phyloP scores from a whole-genome alignment of 2,329 filamentous ascomycete genomes.

The Xylaria sp. region DNA sequence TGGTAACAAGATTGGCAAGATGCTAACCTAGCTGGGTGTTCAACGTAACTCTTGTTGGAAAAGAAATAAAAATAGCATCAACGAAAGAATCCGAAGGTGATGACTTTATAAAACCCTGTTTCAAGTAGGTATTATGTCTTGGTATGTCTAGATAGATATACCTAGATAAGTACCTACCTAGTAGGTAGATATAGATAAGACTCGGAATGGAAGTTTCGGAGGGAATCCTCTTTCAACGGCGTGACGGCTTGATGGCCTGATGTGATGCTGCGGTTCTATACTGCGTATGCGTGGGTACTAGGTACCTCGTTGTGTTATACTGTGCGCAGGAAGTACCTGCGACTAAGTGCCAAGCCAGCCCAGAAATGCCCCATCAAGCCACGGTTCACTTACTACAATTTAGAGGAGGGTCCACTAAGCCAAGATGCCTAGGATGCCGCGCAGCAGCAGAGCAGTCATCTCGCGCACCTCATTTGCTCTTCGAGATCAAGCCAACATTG shows the following conservation, averaged over 20 bases:
- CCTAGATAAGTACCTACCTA: neutral
- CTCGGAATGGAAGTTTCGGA: neutral
- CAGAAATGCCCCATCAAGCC: conserved; percentile 26
- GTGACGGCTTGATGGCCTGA: neutral
- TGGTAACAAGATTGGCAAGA: neutral
- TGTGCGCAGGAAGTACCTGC: neutral
- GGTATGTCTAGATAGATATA: no score
- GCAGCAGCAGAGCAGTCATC: conserved; percentile 29
- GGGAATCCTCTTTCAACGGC: neutral
- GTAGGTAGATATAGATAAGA: neutral
- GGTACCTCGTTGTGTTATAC: neutral
- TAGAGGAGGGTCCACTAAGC: conserved; percentile 22
- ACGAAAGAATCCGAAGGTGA: neutral
- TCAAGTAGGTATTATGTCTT: neutral
- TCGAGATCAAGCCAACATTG: conserved; percentile 39
- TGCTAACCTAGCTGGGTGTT: neutral
- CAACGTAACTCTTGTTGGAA: neutral
- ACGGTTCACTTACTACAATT: conserved; percentile 35
- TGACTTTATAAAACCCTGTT: no score
- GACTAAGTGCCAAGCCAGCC: conserved; percentile 10
- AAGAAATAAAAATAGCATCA: neutral
- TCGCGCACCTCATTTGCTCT: conserved; percentile 34
- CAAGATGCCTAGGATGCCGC: conserved; percentile 17
- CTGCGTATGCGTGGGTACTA: neutral
- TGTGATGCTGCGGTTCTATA: neutral